These are phyloP conservation scores for Agastache rugosa DNA, from an alignment of 257 asterid species.

Conservation along the genomic window DNA sequence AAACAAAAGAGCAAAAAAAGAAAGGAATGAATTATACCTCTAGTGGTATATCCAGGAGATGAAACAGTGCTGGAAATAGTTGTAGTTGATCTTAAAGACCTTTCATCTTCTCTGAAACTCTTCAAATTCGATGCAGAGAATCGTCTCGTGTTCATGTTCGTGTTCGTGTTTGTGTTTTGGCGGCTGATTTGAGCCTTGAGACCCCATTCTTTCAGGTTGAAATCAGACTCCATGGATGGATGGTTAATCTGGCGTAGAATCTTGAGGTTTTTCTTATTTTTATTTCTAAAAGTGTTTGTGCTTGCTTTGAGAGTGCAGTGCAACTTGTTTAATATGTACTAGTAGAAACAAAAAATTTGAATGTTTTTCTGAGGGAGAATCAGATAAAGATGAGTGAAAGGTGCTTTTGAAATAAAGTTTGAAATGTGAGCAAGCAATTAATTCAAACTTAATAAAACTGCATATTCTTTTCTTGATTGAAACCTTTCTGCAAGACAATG, in stretches of 20 bases:
- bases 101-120: slow-evolving; percentile 72
- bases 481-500: slow-evolving; percentile 46
- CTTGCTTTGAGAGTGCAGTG: background rate
- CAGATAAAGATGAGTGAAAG: background rate
- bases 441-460: slow-evolving; percentile 48
- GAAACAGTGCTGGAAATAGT: slow-evolving; percentile 83
- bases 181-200: slow-evolving; percentile 56
- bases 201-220: slow-evolving; percentile 61
- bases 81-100: slow-evolving; percentile 63
- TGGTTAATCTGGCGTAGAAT: background rate
- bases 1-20: background rate
- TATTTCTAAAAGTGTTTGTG: background rate
- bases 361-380: background rate
- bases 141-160: slow-evolving; percentile 56
- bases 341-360: slow-evolving; percentile 13
- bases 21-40: slow-evolving; percentile 49
- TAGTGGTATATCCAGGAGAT: slow-evolving; percentile 76
- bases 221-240: slow-evolving; percentile 41
- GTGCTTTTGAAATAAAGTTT: slow-evolving; percentile 35
- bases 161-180: slow-evolving; percentile 48
- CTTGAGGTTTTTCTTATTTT: background rate
- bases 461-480: slow-evolving; percentile 29
- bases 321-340: background rate
- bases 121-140: slow-evolving; percentile 60
- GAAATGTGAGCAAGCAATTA: slow-evolving; percentile 38